These are phyloP conservation scores for Corymbia calophylla DNA, from an alignment of 441 rosid genomes.

Conservation along the genomic window DNA sequence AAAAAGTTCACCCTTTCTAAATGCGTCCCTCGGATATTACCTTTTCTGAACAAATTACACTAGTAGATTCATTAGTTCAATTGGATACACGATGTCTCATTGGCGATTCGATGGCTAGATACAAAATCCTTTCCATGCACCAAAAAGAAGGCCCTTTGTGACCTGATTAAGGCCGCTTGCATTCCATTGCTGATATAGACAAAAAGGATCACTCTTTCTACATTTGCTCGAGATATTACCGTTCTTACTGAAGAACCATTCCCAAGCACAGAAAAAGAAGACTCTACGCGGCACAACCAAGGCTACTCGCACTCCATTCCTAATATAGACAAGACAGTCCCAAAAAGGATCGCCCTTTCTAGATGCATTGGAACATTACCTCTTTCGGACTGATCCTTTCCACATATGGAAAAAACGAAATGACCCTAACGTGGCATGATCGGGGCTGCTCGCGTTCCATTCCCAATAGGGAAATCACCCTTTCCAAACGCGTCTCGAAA, in stretches of 20 bases:
- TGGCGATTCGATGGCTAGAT: background rate
- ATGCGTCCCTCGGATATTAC: background rate
- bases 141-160: background rate
- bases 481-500: background rate
- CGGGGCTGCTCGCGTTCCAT: accelerated
- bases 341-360: background rate
- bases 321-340: accelerated
- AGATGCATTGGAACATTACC: accelerated
- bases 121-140: background rate
- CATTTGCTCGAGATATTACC: background rate
- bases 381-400: background rate
- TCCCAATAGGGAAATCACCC: background rate
- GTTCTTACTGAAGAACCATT: background rate
- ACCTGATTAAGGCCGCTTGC: background rate
- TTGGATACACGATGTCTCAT: background rate
- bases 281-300: background rate
- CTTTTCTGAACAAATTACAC: background rate
- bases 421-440: background rate
- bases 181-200: background rate
- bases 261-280: background rate
- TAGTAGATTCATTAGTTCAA: background rate
- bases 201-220: background rate
- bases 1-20: background rate
- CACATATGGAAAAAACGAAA: background rate
- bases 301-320: too few relatives aligned